Evolutionary conservation across 257 asterid genomes (phyloP).

Genomic region (Echium plantagineum): DNA sequence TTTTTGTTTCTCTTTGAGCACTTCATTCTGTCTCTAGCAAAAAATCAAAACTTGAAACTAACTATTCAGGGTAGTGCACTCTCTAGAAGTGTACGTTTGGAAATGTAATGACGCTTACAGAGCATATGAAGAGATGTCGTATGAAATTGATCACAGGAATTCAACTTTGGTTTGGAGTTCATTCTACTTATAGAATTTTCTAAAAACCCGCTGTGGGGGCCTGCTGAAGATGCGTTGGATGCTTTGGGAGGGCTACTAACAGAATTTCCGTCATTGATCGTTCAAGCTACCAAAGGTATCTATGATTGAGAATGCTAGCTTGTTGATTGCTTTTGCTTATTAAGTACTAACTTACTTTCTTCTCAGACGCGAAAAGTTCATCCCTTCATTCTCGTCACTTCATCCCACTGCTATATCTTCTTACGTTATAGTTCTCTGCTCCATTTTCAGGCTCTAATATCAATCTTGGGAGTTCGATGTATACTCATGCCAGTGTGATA

Average conservation of each 20-base stretch:
- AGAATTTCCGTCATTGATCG: conserved; percentile 62
- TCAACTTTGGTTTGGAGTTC: conserved; percentile 64
- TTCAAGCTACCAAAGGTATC: conserved; percentile 60
- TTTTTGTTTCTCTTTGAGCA: neutral
- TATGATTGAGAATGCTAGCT: no score
- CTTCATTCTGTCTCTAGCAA: no score
- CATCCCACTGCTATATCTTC: neutral
- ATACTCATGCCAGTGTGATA: conserved; percentile 56
- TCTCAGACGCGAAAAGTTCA: no score
- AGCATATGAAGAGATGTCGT: neutral
- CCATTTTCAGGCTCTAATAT: conserved; percentile 38
- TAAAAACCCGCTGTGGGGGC: conserved; percentile 37
- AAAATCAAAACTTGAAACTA: no score
- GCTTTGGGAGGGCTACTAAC: conserved; percentile 36
- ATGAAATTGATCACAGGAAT: conserved; percentile 46
- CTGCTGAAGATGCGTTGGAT: conserved; percentile 55
- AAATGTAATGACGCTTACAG: neutral
- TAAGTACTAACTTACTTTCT: no score
- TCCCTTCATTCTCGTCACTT: no score
- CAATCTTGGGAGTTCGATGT: conserved; percentile 27
- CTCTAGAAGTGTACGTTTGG: conserved; percentile 8
- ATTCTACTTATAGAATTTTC: conserved; percentile 49
- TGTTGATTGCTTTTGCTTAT: no score
- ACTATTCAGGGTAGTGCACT: conserved; percentile 2
- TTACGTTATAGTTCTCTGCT: neutral